Base-by-base conservation (phyloP, 441 rosid genomes). In the Adansonia rubrostipa region DNA sequence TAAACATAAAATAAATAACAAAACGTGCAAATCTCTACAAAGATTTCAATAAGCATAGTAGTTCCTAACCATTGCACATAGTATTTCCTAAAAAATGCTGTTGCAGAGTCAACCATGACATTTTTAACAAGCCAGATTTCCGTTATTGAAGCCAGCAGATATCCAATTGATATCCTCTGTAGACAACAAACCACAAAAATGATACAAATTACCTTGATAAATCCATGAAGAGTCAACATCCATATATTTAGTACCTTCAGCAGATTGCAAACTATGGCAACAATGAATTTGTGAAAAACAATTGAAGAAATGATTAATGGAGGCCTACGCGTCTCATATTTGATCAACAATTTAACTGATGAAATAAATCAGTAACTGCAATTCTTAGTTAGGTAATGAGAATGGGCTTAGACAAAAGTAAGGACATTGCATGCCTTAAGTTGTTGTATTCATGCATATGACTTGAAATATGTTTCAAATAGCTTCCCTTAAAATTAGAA, bases 81-180 rank as follows among this genome's bases (percentile, higher is more conserved):
- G 84, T 88, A 87, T 80, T 85, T 88, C 83, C 81, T 87, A 65
- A 83, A 71, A 82, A 88, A 88, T 36, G 85, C 79, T 65, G 77
- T n/a, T 45, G 81, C 63, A 10, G 87, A 85, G 81, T 87, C 90
- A 14, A 88, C 87, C 0, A 11, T 33, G 71, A 80, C 24, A 64
- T 76, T 81, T 69, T 78, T 78, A 78, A 88, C 88, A 67, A 90
- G 89, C 90, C 90, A 90, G 75, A 90, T 87, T 85, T 90, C 90
- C n/a, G 89, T 82, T 66, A 88, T 45, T 54, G 93, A 84, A 75
- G 93, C 86, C 47, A 88, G 81, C n/a, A 90, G 83, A 79, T 90
- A 90, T 42, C 93, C 91, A 82, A 88, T 85, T 28, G 93, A 82
- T 85, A 90, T 90, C 78, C 93, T 87, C 93, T 87, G 87, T 53